phyloP scores from a whole-genome alignment of 208 protist genomes.

The Crithidia expoeki region DNA sequence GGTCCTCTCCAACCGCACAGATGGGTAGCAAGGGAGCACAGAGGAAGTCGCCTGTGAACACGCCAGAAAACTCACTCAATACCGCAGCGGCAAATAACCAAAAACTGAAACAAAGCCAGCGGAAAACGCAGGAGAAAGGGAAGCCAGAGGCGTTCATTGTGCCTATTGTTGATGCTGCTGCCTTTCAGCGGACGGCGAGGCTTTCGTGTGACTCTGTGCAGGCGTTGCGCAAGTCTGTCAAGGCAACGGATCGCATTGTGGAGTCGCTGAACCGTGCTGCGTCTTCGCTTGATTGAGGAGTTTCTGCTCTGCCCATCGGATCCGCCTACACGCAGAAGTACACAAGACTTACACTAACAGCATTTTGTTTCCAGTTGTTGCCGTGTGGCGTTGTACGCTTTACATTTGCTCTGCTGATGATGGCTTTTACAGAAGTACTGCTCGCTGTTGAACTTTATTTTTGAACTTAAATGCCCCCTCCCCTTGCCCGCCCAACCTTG shows the following conservation, averaged over 20 bases:
- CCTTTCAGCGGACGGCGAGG: not conserved
- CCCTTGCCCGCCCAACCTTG: too few relatives aligned
- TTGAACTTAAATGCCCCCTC: too few relatives aligned
- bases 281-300: not conserved
- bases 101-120: not conserved
- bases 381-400: too few relatives aligned
- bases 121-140: not conserved
- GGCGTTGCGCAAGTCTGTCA: slow-evolving; percentile 22
- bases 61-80: slow-evolving; percentile 6
- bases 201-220: slow-evolving; percentile 25
- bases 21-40: not conserved
- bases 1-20: not conserved
- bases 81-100: not conserved
- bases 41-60: slow-evolving; percentile 5
- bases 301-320: too few relatives aligned
- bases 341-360: too few relatives aligned
- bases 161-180: not conserved
- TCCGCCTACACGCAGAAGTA: too few relatives aligned
- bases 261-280: slow-evolving; percentile 23
- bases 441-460: too few relatives aligned
- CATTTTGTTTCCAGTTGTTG: too few relatives aligned
- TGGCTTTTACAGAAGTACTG: too few relatives aligned
- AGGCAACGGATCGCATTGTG: slow-evolving; percentile 20
- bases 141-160: slow-evolving; percentile 2
- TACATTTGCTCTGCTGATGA: too few relatives aligned